Base-by-base conservation (phyloP, 202 grass and related monocot genomes). In the Panicum hallii region DNA sequence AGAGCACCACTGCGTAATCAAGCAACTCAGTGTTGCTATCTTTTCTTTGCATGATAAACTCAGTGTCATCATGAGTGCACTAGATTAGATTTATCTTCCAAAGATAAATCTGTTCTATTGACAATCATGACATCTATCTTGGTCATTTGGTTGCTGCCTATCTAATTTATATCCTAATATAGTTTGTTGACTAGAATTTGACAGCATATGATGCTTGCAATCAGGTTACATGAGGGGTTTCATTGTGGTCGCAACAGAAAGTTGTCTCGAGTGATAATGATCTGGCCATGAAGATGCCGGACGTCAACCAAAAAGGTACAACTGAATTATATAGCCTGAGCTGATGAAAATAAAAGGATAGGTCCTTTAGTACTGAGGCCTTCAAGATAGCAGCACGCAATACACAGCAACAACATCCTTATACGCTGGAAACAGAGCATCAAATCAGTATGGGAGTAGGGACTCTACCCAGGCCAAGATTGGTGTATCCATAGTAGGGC, bases 331-430 rank as follows among this genome's bases (percentile, higher is more conserved):
- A 47, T 67, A 47, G 26, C 48, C 67, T 42, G 38, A 67, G 12
- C 23, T 83, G 57, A 73, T 65, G 36, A 65, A 79, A 88, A 34
- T n/a, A 49, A 38, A 84, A 70, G 73, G 7, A 10, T 42, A 66
- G 40, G 38, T 2, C 66, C 38, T 71, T 71, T 41, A 15, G 50
- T 43, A 23, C 5, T 13, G 22, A 71, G 64, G 32, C 4, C 45
- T 78, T 61, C 36, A 78, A 83, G 53, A 6, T 46, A 67, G 19
- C 20, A 62, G 52, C 46, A 79, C 77, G 48, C 32, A 80, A 30
- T 55, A 40, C 45, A 13, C 62, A 57, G 71, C 28, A 55, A 52
- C 28, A 71, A 0, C 38, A 57, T 81, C 16, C 16, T 38, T 57
- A 68, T 32, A 84, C 10, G 41, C 38, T 58, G 22, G 22, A 22